Evolutionary conservation across 2,329 filamentous ascomycete species (phyloP), one percentile per base, ranked within the genome.

Genomic region (Penicillium hesseltinei): DNA sequence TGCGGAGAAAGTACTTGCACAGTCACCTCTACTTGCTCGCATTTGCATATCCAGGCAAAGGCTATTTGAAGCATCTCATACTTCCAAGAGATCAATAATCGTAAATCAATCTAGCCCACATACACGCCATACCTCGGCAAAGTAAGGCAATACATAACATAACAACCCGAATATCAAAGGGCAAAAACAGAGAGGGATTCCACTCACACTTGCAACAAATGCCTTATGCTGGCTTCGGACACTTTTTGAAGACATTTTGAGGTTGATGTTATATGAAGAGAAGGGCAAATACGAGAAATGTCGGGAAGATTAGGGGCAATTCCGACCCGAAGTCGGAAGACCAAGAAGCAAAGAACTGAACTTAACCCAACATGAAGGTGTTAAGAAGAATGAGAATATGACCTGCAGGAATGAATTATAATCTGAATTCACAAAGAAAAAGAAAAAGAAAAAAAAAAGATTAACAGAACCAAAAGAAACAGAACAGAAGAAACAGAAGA

Each of bases 161-260:
- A 45, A 17, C 35, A 23, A 52, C 36, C 39, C 39, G n/a, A 8
- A 50, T 49, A 38, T 47, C 39, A 47, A 43, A 45, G 40, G 13
- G 44, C 21, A 44, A n/a, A 47, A 45, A 31, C 23, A 45, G 45
- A 27, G 47, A 33, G 27, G 42, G 36, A 42, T 45, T 35, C 6
- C 17, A 67, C 65, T 67, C 46, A 67, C 65, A 57, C 65, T 67
- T 46, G 65, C 65, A 54, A 67, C 48, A 19, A 66, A 67, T 29
- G 64, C 59, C 48, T 67, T 67, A 54, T 67, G 60, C 44, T 65
- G 64, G 40, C 61, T 62, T 23, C 46, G 49, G n/a, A 54, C 54
- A 59, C 51, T 66, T 57, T 62, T 55, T 56, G 62, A 57, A 36
- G 64, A 54, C 65, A 66, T 67, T 57, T 49, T 38, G 59, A n/a